These are phyloP conservation scores for Nakazawaea laoshanensis DNA, from an alignment of 805 yeast species.

Conservation along the genomic window DNA sequence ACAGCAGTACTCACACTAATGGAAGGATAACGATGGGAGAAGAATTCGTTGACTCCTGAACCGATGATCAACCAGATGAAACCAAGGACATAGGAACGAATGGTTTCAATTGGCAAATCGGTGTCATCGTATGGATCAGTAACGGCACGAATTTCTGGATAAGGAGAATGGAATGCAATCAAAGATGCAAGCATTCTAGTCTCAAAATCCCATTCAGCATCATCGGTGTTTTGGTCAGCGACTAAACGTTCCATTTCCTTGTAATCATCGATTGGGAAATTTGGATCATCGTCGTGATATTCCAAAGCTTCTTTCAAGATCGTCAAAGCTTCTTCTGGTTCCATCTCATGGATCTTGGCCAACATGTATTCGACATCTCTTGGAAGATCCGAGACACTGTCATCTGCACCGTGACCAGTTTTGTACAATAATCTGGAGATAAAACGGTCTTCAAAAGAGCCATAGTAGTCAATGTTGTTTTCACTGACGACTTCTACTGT, in stretches of 20 bases:
- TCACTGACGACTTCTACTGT: slow-evolving; percentile 4
- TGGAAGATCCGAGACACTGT: slow-evolving; percentile 4
- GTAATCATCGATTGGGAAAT: slow-evolving; percentile 30
- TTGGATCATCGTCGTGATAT: slow-evolving; percentile 39
- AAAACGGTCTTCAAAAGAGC: slow-evolving; percentile 4
- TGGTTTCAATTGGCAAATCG: slow-evolving; percentile 37
- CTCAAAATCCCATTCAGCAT: slow-evolving; percentile 21
- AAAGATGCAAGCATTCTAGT: slow-evolving; percentile 25
- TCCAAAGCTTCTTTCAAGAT: slow-evolving; percentile 29
- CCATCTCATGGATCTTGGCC: slow-evolving; percentile 26
- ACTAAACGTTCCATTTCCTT: slow-evolving; percentile 22
- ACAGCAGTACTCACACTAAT: slow-evolving; percentile 34
- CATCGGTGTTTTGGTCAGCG: slow-evolving; percentile 1
- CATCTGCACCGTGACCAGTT: slow-evolving; percentile 9
- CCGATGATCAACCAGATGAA: slow-evolving; percentile 45
- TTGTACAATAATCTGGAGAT: slow-evolving; percentile 7
- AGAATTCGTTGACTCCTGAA: slow-evolving; percentile 47
- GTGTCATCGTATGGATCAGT: slow-evolving; percentile 51
- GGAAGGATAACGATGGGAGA: slow-evolving; percentile 44
- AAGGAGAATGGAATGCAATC: slow-evolving; percentile 35
- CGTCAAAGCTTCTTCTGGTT: slow-evolving; percentile 28
- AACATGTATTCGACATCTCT: slow-evolving; percentile 25
- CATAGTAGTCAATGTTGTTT: slow-evolving; percentile 1
- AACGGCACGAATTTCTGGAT: slow-evolving; percentile 60
- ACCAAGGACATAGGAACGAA: slow-evolving; percentile 48